phyloP scores from a whole-genome alignment of 148 eudicot species.

The Cornus suecica region DNA sequence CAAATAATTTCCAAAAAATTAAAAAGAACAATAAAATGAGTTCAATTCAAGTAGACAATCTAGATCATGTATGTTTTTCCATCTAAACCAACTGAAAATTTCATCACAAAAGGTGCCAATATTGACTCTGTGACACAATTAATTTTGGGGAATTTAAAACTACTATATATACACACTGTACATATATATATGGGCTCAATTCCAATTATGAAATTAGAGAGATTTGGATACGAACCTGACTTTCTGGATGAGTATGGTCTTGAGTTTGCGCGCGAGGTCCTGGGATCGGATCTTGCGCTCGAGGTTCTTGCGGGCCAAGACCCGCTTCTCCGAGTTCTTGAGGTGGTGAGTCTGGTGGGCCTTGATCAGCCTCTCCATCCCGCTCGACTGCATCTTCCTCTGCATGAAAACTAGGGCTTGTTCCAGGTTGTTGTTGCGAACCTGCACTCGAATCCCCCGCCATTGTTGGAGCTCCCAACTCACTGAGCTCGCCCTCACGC shows the following conservation, averaged over 20 bases:
- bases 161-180: too few relatives aligned
- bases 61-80: neutral
- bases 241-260: slow-evolving; percentile 68
- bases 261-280: slow-evolving; percentile 73
- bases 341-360: slow-evolving; percentile 47
- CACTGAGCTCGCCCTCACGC: slow-evolving; percentile 2
- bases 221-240: slow-evolving; percentile 50
- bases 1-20: too few relatives aligned
- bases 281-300: slow-evolving; percentile 52
- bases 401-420: slow-evolving; percentile 59
- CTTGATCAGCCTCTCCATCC: slow-evolving; percentile 72
- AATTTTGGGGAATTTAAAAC: neutral
- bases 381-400: slow-evolving; percentile 74
- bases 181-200: neutral
- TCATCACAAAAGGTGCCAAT: neutral
- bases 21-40: neutral
- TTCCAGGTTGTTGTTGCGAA: slow-evolving; percentile 56
- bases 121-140: neutral
- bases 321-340: slow-evolving; percentile 87
- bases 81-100: neutral
- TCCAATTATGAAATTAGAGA: neutral
- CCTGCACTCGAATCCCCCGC: slow-evolving; percentile 74
- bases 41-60: too few relatives aligned
- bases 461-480: slow-evolving; percentile 56
- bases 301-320: slow-evolving; percentile 60